These are phyloP conservation scores for Chrysosporium queenslandicum DNA, from an alignment of 2,329 filamentous ascomycete genomes.

Conservation along the genomic window DNA sequence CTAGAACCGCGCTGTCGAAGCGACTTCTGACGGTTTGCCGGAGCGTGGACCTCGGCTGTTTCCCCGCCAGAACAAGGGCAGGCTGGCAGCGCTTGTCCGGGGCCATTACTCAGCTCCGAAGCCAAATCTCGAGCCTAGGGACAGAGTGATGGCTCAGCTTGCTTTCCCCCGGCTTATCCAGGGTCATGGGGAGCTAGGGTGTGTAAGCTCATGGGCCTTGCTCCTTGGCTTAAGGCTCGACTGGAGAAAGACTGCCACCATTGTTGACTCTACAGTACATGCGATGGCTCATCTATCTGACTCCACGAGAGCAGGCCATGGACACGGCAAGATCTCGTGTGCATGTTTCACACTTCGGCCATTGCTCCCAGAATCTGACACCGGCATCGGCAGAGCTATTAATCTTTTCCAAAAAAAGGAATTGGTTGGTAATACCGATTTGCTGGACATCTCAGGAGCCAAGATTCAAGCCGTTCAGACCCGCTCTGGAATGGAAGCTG, in stretches of 20 bases:
- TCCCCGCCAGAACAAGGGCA: background rate
- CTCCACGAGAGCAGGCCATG: too few relatives aligned
- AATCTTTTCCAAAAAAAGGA: background rate
- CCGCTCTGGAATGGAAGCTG: background rate
- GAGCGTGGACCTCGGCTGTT: slow-evolving; percentile 9
- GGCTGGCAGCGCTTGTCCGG: background rate
- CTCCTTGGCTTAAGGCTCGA: background rate
- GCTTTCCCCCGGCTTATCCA: background rate
- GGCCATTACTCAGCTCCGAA: background rate
- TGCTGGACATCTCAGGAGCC: background rate
- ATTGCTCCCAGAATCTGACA: background rate
- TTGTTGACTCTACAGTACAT: background rate
- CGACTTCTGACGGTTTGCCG: slow-evolving; percentile 1
- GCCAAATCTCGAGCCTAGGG: background rate
- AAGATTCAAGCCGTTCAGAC: background rate
- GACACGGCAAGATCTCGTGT: too few relatives aligned
- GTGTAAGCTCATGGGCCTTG: too few relatives aligned
- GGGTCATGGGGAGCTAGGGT: background rate
- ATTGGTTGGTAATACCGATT: background rate
- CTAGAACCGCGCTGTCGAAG: background rate
- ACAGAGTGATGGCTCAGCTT: background rate
- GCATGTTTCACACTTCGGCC: background rate
- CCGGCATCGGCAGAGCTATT: background rate
- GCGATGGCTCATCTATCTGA: too few relatives aligned
- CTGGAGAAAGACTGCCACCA: background rate